phyloP scores from a whole-genome alignment of 768 basidiomycete species.

The Phallus indusiatus region DNA sequence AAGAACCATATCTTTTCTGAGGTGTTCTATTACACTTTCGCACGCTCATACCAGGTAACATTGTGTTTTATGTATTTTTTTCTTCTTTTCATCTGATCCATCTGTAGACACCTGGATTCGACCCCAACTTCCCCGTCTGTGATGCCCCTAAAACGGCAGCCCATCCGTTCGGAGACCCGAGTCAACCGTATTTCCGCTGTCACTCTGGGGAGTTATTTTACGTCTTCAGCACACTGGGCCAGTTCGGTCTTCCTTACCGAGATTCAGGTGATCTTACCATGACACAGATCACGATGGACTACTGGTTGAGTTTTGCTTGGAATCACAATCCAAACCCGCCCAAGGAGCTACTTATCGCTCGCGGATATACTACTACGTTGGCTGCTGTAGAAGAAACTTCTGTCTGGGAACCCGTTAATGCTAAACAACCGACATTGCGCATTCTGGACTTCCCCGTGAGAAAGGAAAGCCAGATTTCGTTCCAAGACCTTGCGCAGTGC shows the following conservation, averaged over 20 bases:
- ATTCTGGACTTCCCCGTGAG: neutral
- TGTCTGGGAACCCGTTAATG: slow-evolving; percentile 27
- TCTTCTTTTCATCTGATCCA: no score
- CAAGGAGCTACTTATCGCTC: slow-evolving; percentile 29
- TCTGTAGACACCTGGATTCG: slow-evolving; percentile 28
- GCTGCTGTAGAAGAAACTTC: slow-evolving; percentile 21
- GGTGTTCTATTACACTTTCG: slow-evolving; percentile 38
- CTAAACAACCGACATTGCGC: slow-evolving; percentile 11
- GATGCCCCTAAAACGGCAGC: slow-evolving; percentile 31
- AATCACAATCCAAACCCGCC: slow-evolving; percentile 40
- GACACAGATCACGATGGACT: slow-evolving; percentile 33
- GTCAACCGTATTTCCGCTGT: slow-evolving; percentile 39
- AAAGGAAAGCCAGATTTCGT: slow-evolving; percentile 12
- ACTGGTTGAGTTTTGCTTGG: slow-evolving; percentile 39
- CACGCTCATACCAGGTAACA: slow-evolving; percentile 27
- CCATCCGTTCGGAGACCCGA: slow-evolving; percentile 38
- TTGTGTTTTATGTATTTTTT: neutral
- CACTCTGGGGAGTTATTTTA: slow-evolving; percentile 27
- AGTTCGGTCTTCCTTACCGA: slow-evolving; percentile 32
- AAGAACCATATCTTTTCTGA: slow-evolving; percentile 32
- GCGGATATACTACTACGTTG: slow-evolving; percentile 31
- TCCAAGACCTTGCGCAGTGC: slow-evolving; percentile 31
- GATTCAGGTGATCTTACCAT: slow-evolving; percentile 37
- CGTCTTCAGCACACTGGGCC: slow-evolving; percentile 28
- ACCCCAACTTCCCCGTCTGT: slow-evolving; percentile 35